Conservation (phyloP, 331 rosid genomes). For the Malus hybrid region DNA sequence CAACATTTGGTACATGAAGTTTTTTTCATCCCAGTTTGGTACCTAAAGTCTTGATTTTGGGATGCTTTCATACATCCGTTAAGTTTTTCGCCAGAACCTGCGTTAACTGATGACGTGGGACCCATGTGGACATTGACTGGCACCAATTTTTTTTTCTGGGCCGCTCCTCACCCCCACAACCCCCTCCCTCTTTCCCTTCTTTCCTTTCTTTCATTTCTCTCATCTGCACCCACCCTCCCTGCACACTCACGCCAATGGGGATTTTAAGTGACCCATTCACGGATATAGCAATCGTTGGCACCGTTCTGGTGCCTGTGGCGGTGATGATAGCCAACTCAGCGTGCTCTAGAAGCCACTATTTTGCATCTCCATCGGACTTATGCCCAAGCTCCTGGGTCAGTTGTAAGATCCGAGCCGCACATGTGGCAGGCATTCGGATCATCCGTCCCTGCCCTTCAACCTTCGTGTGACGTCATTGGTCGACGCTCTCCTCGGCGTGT, state of each 20-base stretch:
- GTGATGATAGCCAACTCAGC: constrained; percentile 82
- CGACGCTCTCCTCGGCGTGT: constrained; percentile 38
- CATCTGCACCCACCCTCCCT: no score
- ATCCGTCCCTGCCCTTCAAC: constrained; percentile 86
- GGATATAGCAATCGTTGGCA: constrained; percentile 82
- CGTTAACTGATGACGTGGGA: no score
- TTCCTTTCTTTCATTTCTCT: no score
- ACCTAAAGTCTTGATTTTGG: no score
- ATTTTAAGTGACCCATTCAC: constrained; percentile 70
- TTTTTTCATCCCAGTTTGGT: no score
- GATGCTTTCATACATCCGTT: no score
- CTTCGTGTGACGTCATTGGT: constrained; percentile 79
- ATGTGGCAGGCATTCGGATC: constrained; percentile 85
- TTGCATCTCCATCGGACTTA: constrained; percentile 86
- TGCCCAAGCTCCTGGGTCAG: constrained; percentile 78
- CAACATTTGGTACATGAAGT: no score
- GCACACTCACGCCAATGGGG: constrained; percentile 44
- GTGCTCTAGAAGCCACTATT: constrained; percentile 75
- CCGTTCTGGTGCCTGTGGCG: constrained; percentile 76
- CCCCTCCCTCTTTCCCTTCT: no score
- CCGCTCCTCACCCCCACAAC: no score
- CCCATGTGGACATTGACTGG: no score
- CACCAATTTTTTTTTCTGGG: no score
- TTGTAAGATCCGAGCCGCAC: constrained; percentile 81
- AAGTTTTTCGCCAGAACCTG: no score